Evolutionary conservation across 305 asterid genomes (phyloP).

Genomic region (Solanum hybrid): DNA sequence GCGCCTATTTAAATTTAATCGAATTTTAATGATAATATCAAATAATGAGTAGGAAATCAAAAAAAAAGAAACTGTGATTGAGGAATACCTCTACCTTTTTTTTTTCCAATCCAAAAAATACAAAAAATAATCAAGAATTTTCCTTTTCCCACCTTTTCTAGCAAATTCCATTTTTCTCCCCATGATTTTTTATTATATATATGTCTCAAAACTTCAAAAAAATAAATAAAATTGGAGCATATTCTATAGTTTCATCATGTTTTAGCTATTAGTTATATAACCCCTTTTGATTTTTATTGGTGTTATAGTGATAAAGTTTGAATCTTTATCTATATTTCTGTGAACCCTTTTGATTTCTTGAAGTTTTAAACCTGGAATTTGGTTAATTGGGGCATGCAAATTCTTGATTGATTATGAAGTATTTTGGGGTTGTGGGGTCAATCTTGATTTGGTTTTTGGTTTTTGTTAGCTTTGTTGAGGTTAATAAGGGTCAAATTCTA

Average conservation of each 20-base stretch:
- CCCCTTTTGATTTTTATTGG: background rate
- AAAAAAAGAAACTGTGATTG: too few species aligned
- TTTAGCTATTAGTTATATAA: background rate
- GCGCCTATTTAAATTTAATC: rapidly evolving
- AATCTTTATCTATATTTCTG: background rate
- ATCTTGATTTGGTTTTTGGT: background rate
- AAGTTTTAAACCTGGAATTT: background rate
- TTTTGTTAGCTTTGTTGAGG: constrained; percentile 17
- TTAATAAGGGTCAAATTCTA: constrained; percentile 37
- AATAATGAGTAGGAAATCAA: too few species aligned
- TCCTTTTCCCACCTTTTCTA: background rate
- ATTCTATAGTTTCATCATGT: background rate
- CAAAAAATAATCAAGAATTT: background rate
- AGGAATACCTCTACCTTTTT: too few species aligned
- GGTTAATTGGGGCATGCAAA: background rate
- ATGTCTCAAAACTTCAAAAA: background rate
- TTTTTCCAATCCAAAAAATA: background rate
- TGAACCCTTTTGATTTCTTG: background rate
- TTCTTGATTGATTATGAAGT: background rate
- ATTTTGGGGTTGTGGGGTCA: background rate
- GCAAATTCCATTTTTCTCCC: background rate
- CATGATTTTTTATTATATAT: background rate
- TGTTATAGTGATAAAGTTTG: background rate
- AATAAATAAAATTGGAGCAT: background rate
- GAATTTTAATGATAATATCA: too few species aligned